Evolutionary conservation across 169 alveolate species (phyloP), one percentile per base, ranked within the genome.

Genomic region (Toxoplasma gondii): DNA sequence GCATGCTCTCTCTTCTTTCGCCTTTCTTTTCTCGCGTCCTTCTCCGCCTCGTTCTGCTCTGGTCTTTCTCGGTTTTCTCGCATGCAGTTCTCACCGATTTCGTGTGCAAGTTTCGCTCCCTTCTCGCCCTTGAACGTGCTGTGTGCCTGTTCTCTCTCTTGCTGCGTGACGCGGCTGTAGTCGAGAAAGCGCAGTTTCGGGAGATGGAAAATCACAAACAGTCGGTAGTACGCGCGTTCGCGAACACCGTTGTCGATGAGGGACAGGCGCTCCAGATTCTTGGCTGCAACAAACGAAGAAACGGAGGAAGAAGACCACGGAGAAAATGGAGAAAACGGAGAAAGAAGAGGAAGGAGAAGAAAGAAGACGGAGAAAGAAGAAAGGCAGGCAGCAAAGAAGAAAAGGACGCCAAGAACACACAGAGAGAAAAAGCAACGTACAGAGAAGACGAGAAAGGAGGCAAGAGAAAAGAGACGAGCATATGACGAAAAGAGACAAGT

Each of bases 151-250:
- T 86, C 96, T 43, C 98, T 93, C 67, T 97, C 98, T 93, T 96
- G 96, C 93, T 93, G 92, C 49, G 95, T 95, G 69, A 97, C 96
- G 88, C 94, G 95, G 88, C 74, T 31, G 92, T 96, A 97, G 94
- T 97, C 97, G 43, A 97, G 94, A 88, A 96, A 96, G 22, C 97
- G 95, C 93, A 97, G 93, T 12, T 95, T 87, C 39, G 98, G 98
- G 29, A 96, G 86, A 86, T 97, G 90, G 94, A 83, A 94, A 41
- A 96, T 83, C 86, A 97, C 91, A 69, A 93, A 97, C 64, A 93
- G 95, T 53, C 98, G 92, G 93, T 96, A 97, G 92, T 96, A 94
- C 70, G 97, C 97, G 58, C 95, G 92, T 36, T 96, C 92, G 88
- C 88, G 78, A 64, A 96, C 97, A 34, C 95, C 97, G 70, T 96